These are phyloP conservation scores for Mycena floridula DNA, from an alignment of 768 basidiomycete genomes.

Conservation along the genomic window DNA sequence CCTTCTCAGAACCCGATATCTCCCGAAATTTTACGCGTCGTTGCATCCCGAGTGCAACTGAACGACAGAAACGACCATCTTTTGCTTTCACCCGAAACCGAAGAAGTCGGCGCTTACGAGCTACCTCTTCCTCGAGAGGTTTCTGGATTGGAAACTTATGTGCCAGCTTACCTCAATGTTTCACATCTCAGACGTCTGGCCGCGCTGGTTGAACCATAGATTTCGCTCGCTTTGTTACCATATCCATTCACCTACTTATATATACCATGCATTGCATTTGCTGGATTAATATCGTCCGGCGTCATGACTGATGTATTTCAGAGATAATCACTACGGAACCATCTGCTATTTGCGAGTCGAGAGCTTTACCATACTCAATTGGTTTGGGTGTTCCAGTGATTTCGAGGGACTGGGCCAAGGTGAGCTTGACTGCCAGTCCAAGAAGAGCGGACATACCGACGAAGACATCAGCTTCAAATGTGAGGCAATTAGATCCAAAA, in stretches of 20 bases:
- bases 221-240: constrained; percentile 12
- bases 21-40: constrained; percentile 93
- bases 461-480: constrained; percentile 20
- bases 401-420: no score
- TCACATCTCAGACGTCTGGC: constrained; percentile 85
- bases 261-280: constrained; percentile 34
- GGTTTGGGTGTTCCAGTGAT: background rate
- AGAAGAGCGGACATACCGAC: no score
- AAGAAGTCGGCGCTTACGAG: constrained; percentile 95
- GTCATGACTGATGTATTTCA: background rate
- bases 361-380: background rate
- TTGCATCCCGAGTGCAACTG: constrained; percentile 91
- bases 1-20: constrained; percentile 82
- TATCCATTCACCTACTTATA: constrained; percentile 17
- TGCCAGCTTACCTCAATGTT: constrained; percentile 87
- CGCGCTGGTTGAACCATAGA: constrained; percentile 67
- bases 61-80: constrained; percentile 97
- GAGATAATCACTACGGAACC: background rate
- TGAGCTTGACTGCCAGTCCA: no score
- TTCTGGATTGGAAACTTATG: constrained; percentile 93
- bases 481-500: constrained; percentile 46
- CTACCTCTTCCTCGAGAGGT: constrained; percentile 92
- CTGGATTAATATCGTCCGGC: background rate
- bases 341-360: background rate
- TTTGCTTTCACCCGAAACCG: constrained; percentile 90